Conservation (phyloP, 306 rosid genomes). For the Ammopiptanthus mongolicus region DNA sequence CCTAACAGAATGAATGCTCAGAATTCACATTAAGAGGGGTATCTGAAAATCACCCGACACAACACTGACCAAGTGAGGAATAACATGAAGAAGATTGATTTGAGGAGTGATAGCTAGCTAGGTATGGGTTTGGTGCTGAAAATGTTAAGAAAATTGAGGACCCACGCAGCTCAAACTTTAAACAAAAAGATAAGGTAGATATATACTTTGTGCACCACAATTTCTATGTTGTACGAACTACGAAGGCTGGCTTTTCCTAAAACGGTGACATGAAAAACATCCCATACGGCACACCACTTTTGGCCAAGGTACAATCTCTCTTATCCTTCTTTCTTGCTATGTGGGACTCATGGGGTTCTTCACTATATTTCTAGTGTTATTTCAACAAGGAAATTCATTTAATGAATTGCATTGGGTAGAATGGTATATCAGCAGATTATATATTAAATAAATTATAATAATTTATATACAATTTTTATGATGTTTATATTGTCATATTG, state of each 20-base stretch:
- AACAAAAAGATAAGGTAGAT: conserved; percentile 3
- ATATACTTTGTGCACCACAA: conserved; percentile 21
- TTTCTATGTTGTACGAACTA: conserved; percentile 31
- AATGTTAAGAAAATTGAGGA: conserved; percentile 16
- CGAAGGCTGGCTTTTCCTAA: conserved; percentile 28
- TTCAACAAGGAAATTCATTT: neutral
- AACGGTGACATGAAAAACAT: conserved; percentile 32
- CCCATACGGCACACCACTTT: conserved; percentile 36
- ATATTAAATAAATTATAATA: neutral
- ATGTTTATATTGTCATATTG: too few relatives aligned
- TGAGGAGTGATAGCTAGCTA: conserved; percentile 2
- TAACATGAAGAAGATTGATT: conserved; percentile 26
- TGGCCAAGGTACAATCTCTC: conserved; percentile 1
- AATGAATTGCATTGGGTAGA: neutral
- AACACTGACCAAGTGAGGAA: conserved; percentile 30
- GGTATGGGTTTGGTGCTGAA: conserved; percentile 42
- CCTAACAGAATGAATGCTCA: neutral
- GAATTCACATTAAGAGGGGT: conserved; percentile 1
- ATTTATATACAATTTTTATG: too few relatives aligned
- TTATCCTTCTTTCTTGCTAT: neutral
- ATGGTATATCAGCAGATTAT: neutral
- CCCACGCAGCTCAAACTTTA: conserved; percentile 23
- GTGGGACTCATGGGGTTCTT: neutral
- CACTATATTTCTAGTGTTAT: conserved; percentile 13
- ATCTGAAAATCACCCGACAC: conserved; percentile 39